Evolutionary conservation across 2,329 filamentous ascomycete genomes (phyloP).

Genomic region (Exophiala xenobiotica): DNA sequence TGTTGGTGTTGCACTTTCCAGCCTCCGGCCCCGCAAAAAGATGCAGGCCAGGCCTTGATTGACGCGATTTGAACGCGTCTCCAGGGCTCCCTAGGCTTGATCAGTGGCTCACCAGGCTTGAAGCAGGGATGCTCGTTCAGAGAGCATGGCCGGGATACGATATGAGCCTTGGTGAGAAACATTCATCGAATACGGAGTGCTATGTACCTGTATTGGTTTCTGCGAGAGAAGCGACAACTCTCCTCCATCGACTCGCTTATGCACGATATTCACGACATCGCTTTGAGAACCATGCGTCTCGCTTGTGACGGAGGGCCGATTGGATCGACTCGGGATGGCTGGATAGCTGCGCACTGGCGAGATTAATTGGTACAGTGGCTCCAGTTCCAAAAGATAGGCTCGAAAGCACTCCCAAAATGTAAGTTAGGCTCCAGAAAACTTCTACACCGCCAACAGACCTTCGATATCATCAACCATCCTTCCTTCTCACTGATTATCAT

Average conservation of each 20-base stretch:
- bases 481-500: not conserved
- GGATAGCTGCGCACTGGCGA: no score
- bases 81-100: no score
- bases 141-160: not conserved
- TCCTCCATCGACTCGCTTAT: not conserved
- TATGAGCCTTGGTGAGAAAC: not conserved
- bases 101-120: no score
- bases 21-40: conserved; percentile 3
- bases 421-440: not conserved
- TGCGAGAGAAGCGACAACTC: not conserved
- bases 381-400: no score
- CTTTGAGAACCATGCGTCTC: not conserved
- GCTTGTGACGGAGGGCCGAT: not conserved
- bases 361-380: no score
- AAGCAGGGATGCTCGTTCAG: not conserved
- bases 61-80: conserved; percentile 10
- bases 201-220: not conserved
- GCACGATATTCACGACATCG: not conserved
- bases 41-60: not conserved
- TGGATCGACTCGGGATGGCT: not conserved
- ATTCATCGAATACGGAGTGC: not conserved
- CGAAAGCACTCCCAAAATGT: no score
- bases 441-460: conserved; percentile 6
- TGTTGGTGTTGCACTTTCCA: conserved; percentile 13
- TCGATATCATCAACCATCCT: conserved; percentile 1